Percentiles rank a stretch among this genome's conserved stretches.
These are phyloP conservation scores for Spirogloea muscicola DNA, from an alignment of 139 green algal genomes.

Conservation along the genomic window DNA sequence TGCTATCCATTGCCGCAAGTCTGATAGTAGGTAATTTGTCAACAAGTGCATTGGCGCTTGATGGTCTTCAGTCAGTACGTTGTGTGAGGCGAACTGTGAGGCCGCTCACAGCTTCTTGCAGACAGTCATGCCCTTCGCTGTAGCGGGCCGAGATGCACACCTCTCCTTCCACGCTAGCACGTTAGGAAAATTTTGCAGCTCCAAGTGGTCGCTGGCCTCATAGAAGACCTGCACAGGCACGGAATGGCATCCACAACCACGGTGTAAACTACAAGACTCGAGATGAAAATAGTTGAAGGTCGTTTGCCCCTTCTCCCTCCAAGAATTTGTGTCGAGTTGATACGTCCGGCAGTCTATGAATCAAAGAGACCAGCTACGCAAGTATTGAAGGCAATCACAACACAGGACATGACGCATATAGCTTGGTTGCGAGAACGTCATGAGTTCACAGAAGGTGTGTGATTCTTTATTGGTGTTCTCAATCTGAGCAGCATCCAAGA, in stretches of 20 bases:
- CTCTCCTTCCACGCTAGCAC: constrained; percentile 15
- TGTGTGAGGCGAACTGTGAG: too few relatives aligned
- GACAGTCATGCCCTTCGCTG: constrained; percentile 13
- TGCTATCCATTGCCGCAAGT: too few relatives aligned
- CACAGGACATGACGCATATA: not conserved
- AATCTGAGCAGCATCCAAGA: too few relatives aligned
- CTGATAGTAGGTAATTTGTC: too few relatives aligned
- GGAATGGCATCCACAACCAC: not conserved
- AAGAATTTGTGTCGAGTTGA: too few relatives aligned
- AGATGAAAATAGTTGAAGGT: not conserved
- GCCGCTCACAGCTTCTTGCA: too few relatives aligned
- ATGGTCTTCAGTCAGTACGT: too few relatives aligned
- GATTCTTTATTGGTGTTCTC: too few relatives aligned
- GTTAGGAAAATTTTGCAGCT: constrained; percentile 6
- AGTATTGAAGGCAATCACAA: not conserved
- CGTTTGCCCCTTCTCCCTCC: constrained; percentile 8
- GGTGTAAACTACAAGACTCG: too few relatives aligned
- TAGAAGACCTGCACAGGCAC: constrained; percentile 8
- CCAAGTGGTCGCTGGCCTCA: constrained; percentile 10
- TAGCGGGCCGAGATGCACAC: constrained; percentile 1
- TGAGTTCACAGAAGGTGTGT: too few relatives aligned
- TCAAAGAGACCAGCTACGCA: not conserved
- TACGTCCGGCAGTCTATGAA: not conserved
- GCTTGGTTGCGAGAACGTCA: not conserved
- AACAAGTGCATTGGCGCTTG: too few relatives aligned